Percentiles rank a stretch among this genome's conserved stretches.
Conservation (phyloP, 2,329 filamentous ascomycete genomes). For the Zarea fungicola region DNA sequence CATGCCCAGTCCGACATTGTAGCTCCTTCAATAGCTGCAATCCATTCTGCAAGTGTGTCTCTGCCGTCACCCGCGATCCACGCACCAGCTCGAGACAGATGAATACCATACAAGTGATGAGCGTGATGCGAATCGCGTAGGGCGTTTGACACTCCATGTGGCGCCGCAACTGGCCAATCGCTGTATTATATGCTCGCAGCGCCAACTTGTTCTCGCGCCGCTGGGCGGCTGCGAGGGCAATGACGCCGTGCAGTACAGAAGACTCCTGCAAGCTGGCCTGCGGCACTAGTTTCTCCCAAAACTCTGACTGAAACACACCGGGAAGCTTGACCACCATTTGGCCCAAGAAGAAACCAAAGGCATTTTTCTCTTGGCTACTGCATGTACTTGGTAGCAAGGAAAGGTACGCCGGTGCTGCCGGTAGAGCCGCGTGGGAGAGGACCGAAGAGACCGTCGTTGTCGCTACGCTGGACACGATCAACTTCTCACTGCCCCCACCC, state of each 20-base stretch:
- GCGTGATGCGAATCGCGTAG: slow-evolving; percentile 27
- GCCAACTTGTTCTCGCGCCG: slow-evolving; percentile 18
- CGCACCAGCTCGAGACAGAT: slow-evolving; percentile 35
- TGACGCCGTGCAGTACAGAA: slow-evolving; percentile 35
- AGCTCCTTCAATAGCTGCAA: slow-evolving; percentile 21
- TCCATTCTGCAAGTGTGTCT: slow-evolving; percentile 27
- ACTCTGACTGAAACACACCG: slow-evolving; percentile 28
- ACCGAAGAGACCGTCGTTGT: not conserved
- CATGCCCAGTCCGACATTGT: not conserved
- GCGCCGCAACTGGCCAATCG: slow-evolving; percentile 29
- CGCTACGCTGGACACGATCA: not conserved
- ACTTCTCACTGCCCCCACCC: slow-evolving; percentile 9
- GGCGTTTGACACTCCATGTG: slow-evolving; percentile 22
- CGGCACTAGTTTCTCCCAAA: slow-evolving; percentile 35
- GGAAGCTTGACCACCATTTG: slow-evolving; percentile 25
- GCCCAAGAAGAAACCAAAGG: slow-evolving; percentile 17
- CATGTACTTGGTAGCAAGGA: too few species aligned
- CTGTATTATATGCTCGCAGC: slow-evolving; percentile 34
- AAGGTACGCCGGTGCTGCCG: not conserved
- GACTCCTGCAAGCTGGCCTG: slow-evolving; percentile 33
- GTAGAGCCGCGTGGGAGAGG: not conserved
- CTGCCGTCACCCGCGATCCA: slow-evolving; percentile 22
- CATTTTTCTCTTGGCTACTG: slow-evolving; percentile 17
- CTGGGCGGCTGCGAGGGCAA: slow-evolving; percentile 35
- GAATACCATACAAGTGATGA: slow-evolving; percentile 38